phyloP scores from a whole-genome alignment of 2,329 filamentous ascomycete species.

The Claviceps purpurea region DNA sequence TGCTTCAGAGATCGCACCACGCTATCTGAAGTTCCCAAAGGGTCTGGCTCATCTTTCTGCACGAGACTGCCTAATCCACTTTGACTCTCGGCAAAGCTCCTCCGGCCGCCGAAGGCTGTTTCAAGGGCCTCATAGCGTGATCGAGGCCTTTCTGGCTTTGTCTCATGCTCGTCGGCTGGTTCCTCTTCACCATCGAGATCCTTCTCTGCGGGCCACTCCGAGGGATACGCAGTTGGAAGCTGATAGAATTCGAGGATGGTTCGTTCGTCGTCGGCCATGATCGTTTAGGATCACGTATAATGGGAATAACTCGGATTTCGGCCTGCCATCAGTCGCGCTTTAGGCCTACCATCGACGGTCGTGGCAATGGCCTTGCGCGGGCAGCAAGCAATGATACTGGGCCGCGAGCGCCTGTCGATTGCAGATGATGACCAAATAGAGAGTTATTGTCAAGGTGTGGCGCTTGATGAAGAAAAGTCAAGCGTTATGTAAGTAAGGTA shows the following conservation, averaged over 20 bases:
- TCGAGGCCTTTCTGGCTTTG: conserved; percentile 45
- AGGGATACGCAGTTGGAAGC: conserved; percentile 62
- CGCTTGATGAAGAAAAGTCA: too few relatives aligned
- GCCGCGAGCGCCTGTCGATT: not conserved
- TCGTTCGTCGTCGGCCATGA: conserved; percentile 58
- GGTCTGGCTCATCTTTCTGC: conserved; percentile 85
- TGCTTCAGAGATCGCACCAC: conserved; percentile 70
- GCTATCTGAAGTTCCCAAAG: conserved; percentile 75
- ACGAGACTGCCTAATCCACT: conserved; percentile 58
- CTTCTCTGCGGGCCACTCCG: conserved; percentile 76
- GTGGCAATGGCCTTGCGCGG: not conserved
- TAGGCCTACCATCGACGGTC: not conserved
- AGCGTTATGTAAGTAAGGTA: not conserved
- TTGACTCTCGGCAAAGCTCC: conserved; percentile 28
- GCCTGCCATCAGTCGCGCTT: conserved; percentile 2
- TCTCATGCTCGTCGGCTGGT: conserved; percentile 42
- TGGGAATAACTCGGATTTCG: not conserved
- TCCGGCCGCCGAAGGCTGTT: conserved; percentile 53
- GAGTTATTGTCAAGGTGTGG: not conserved
- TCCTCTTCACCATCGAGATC: conserved; percentile 55
- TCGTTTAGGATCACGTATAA: conserved; percentile 6
- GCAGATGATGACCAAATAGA: not conserved
- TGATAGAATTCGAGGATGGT: conserved; percentile 83
- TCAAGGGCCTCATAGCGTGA: conserved; percentile 80
- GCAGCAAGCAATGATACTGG: not conserved